Conservation (phyloP, 1,284 basidiomycete genomes). For the Apiotrichum montevideense region DNA sequence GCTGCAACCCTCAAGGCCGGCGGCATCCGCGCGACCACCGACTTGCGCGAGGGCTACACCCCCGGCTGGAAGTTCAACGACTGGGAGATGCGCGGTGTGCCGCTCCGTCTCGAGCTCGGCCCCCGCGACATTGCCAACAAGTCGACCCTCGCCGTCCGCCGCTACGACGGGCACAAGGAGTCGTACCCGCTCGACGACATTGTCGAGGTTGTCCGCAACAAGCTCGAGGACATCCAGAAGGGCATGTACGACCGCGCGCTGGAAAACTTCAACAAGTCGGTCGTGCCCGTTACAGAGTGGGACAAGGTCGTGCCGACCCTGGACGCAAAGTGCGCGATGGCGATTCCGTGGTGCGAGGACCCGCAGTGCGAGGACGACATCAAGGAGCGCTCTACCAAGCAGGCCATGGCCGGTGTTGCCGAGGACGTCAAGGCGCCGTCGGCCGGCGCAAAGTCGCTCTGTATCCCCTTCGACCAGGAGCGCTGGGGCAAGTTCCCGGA, state of each 20-base stretch:
- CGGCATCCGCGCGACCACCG: conserved; percentile 80
- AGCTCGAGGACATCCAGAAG: conserved; percentile 80
- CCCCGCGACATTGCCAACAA: conserved; percentile 83
- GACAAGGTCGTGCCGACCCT: conserved; percentile 84
- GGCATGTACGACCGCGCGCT: conserved; percentile 84
- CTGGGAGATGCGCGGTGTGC: conserved; percentile 98
- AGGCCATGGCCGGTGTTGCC: conserved; percentile 60
- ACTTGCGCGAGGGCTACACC: conserved; percentile 90
- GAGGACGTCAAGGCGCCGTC: conserved; percentile 92
- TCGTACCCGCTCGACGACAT: conserved; percentile 66
- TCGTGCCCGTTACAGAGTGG: conserved; percentile 77
- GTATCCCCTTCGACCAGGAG: conserved; percentile 92
- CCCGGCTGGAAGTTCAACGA: conserved; percentile 99
- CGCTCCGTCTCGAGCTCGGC: conserved; percentile 92
- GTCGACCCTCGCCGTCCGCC: conserved; percentile 77
- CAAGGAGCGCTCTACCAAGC: conserved; percentile 75
- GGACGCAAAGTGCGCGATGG: conserved; percentile 80
- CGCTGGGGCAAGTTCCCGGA: conserved; percentile 58
- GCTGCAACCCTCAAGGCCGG: conserved; percentile 63
- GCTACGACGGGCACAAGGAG: conserved; percentile 76
- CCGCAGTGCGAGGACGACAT: conserved; percentile 96
- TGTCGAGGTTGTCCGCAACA: conserved; percentile 54
- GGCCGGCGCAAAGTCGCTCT: conserved; percentile 96
- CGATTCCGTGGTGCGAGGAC: conserved; percentile 94
- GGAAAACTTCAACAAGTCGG: conserved; percentile 63